These are phyloP conservation scores for Fomitopsis palustris DNA, from an alignment of 1,284 basidiomycete genomes.

Conservation along the genomic window DNA sequence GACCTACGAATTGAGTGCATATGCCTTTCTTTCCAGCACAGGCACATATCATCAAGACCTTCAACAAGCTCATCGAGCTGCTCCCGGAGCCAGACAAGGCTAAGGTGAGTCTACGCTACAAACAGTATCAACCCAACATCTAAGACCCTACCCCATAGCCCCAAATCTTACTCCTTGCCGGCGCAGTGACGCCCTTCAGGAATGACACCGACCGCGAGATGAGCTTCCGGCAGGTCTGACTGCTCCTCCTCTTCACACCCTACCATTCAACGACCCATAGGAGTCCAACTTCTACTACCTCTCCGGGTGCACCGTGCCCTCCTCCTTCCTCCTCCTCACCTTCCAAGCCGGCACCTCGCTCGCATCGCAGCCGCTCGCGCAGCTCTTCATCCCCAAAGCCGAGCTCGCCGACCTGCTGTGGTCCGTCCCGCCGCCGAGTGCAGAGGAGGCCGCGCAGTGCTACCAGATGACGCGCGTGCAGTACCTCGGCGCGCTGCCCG, in stretches of 20 bases:
- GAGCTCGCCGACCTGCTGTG: constrained; percentile 78
- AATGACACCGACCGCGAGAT: constrained; percentile 90
- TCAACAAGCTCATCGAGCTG: constrained; percentile 43
- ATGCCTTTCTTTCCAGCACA: constrained; percentile 27
- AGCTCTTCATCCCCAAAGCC: constrained; percentile 74
- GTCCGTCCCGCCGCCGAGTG: constrained; percentile 79
- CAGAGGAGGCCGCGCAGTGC: constrained; percentile 49
- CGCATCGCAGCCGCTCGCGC: constrained; percentile 43
- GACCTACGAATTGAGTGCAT: too few relatives aligned
- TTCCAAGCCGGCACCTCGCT: constrained; percentile 51
- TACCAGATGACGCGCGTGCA: constrained; percentile 60
- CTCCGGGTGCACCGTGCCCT: constrained; percentile 73
- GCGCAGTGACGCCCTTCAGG: constrained; percentile 58
- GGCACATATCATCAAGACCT: constrained; percentile 49
- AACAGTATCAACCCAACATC: too few relatives aligned
- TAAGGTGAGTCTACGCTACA: constrained; percentile 38
- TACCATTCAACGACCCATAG: constrained; percentile 24
- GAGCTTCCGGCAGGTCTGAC: constrained; percentile 53
- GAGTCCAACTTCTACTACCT: constrained; percentile 91
- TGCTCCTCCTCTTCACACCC: neutral
- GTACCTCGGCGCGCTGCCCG: constrained; percentile 46
- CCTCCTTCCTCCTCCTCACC: constrained; percentile 63
- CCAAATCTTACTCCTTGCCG: constrained; percentile 61
- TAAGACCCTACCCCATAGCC: constrained; percentile 35
- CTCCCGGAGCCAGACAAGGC: constrained; percentile 43